A percentile compares a stretch with the other conserved stretches of the same genome.
Evolutionary conservation across 495 filamentous ascomycete species (phyloP).

Genomic region (Daldinia grandis): DNA sequence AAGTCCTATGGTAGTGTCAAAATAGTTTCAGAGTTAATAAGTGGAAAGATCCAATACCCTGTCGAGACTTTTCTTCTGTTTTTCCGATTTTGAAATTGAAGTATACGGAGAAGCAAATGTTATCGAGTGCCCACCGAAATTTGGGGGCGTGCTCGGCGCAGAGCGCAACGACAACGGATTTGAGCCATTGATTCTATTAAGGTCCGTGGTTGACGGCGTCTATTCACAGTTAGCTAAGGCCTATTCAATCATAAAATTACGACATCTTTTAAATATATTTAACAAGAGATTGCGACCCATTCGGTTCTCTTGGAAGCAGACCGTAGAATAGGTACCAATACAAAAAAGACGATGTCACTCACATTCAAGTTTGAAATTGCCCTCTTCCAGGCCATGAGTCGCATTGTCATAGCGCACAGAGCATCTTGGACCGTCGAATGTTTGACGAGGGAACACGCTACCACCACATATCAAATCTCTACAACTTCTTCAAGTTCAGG

Average conservation of each 20-base stretch:
- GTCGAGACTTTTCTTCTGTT: slow-evolving; percentile 54
- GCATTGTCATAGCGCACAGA: slow-evolving; percentile 45
- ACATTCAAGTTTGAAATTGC: slow-evolving; percentile 44
- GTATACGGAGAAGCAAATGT: slow-evolving; percentile 44
- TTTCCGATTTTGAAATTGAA: slow-evolving; percentile 52
- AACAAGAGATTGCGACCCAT: background rate
- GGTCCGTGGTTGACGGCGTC: slow-evolving; percentile 40
- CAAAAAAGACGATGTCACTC: slow-evolving; percentile 23
- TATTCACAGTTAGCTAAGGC: slow-evolving; percentile 19
- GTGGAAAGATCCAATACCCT: slow-evolving; percentile 41
- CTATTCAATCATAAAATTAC: background rate
- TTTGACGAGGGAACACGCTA: slow-evolving; percentile 17
- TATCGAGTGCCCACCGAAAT: slow-evolving; percentile 40
- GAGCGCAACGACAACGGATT: slow-evolving; percentile 23
- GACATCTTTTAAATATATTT: background rate
- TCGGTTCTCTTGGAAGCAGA: background rate
- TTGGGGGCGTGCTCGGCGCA: slow-evolving; percentile 35
- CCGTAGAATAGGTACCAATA: background rate
- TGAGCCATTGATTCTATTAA: slow-evolving; percentile 37
- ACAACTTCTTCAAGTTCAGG: background rate
- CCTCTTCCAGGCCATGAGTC: slow-evolving; percentile 44
- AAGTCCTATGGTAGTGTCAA: slow-evolving; percentile 68
- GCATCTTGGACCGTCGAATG: slow-evolving; percentile 35
- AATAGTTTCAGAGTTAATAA: slow-evolving; percentile 6
- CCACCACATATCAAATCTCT: slow-evolving; percentile 20